Evolutionary conservation across 805 yeast species (phyloP).

Genomic region (Candida incommunis): DNA sequence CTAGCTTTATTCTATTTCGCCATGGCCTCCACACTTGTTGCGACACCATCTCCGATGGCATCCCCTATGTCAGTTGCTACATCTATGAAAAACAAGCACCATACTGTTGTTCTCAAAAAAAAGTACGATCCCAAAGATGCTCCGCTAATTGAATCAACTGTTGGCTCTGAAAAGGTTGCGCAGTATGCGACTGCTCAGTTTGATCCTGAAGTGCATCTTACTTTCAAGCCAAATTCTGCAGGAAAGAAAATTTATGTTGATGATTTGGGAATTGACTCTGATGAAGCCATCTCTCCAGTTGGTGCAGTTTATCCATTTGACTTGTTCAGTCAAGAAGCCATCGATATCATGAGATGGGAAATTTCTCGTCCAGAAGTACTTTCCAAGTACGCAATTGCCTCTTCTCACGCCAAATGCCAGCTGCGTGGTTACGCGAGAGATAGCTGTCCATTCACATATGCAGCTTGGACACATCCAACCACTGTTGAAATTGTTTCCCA

Average conservation of each 20-base stretch:
- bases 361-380: slow-evolving; percentile 33
- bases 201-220: slow-evolving; percentile 24
- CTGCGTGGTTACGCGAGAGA: slow-evolving; percentile 37
- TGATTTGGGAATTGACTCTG: slow-evolving; percentile 33
- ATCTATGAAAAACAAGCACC: neutral
- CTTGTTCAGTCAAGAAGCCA: slow-evolving; percentile 45
- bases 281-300: slow-evolving; percentile 36
- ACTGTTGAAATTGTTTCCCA: slow-evolving; percentile 36
- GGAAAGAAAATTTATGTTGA: slow-evolving; percentile 28
- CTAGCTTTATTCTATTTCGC: neutral
- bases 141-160: neutral
- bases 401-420: slow-evolving; percentile 24
- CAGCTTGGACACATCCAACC: slow-evolving; percentile 47
- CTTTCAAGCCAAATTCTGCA: slow-evolving; percentile 16
- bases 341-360: slow-evolving; percentile 44
- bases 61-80: neutral
- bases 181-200: slow-evolving; percentile 11
- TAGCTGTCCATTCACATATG: slow-evolving; percentile 35
- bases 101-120: neutral
- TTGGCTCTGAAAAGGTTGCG: neutral
- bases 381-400: slow-evolving; percentile 29
- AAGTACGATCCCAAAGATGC: neutral
- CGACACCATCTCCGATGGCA: neutral
- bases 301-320: slow-evolving; percentile 51
- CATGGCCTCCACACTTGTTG: no score